Conservation (phyloP, 495 filamentous ascomycete genomes). For the Penicillium odoratum region DNA sequence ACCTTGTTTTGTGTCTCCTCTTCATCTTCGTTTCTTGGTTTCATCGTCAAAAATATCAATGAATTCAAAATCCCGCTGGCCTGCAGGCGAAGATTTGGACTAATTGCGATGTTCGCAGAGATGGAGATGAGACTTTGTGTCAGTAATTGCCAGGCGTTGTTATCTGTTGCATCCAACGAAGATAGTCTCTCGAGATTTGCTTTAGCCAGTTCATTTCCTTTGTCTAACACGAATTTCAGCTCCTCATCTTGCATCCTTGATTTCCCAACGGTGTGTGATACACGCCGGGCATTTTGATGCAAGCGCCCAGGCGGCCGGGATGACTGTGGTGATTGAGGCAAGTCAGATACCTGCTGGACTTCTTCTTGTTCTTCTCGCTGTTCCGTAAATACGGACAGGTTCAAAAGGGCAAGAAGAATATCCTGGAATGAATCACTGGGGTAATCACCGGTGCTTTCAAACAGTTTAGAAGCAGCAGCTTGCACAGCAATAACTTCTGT, state of each 20-base stretch:
- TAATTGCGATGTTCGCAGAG: constrained; percentile 53
- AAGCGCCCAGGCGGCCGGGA: constrained; percentile 31
- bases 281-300: constrained; percentile 62
- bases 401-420: constrained; percentile 71
- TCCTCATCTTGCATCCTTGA: constrained; percentile 49
- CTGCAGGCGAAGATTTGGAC: constrained; percentile 63
- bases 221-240: constrained; percentile 73
- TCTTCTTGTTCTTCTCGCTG: constrained; percentile 30
- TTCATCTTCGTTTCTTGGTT: constrained; percentile 29
- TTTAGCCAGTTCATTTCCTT: constrained; percentile 71
- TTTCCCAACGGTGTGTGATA: constrained; percentile 48
- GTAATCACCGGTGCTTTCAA: constrained; percentile 88
- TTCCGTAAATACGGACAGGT: constrained; percentile 52
- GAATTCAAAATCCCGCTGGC: constrained; percentile 73
- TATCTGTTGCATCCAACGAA: constrained; percentile 54
- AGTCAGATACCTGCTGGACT: constrained; percentile 21
- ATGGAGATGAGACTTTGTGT: constrained; percentile 65
- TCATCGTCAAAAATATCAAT: constrained; percentile 60
- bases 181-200: constrained; percentile 80
- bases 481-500: constrained; percentile 86
- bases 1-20: constrained; percentile 47
- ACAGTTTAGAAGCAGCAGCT: constrained; percentile 78
- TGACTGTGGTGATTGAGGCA: constrained; percentile 31
- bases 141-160: constrained; percentile 75
- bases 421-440: constrained; percentile 78